phyloP scores from a whole-genome alignment of 495 filamentous ascomycete species.

The Parachaetomium inaequale region DNA sequence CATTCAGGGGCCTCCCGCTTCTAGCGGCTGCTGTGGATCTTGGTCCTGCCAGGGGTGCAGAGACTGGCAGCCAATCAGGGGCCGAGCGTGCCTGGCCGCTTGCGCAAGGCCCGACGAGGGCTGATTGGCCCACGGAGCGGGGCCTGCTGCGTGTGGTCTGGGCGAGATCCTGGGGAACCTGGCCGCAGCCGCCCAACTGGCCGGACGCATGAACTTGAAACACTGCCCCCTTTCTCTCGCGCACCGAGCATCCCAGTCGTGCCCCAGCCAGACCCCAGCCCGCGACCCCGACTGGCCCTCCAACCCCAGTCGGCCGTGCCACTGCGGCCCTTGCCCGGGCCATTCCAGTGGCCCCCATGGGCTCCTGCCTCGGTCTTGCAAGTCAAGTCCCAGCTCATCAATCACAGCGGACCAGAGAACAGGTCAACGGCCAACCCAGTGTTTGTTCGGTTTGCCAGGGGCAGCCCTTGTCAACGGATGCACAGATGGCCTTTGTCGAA shows the following conservation, averaged over 20 bases:
- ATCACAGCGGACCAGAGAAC: slow-evolving; percentile 1
- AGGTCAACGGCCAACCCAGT: slow-evolving; percentile 8
- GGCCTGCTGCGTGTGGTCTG: slow-evolving; percentile 10
- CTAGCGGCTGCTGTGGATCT: neutral
- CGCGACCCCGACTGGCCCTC: neutral
- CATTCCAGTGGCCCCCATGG: slow-evolving; percentile 11
- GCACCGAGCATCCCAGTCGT: slow-evolving; percentile 2
- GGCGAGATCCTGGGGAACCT: slow-evolving; percentile 29
- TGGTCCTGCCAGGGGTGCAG: slow-evolving; percentile 11
- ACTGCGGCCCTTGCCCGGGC: slow-evolving; percentile 6
- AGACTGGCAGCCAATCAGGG: slow-evolving; percentile 19
- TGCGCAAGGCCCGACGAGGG: slow-evolving; percentile 3
- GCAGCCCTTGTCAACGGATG: neutral
- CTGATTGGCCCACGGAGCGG: slow-evolving; percentile 24
- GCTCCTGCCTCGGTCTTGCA: slow-evolving; percentile 6
- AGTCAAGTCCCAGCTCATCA: slow-evolving; percentile 1
- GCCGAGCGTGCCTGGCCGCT: slow-evolving; percentile 18
- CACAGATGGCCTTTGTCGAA: neutral
- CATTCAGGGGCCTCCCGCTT: slow-evolving; percentile 3
- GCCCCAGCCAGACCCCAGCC: no score
- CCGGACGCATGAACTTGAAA: slow-evolving; percentile 27
- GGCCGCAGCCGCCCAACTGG: slow-evolving; percentile 22
- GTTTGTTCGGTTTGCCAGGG: slow-evolving; percentile 5
- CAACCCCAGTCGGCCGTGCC: slow-evolving; percentile 8
- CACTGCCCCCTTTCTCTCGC: slow-evolving; percentile 23